Evolutionary conservation across 129 eudicot genomes (phyloP).

Genomic region (Centaurea solstitialis): DNA sequence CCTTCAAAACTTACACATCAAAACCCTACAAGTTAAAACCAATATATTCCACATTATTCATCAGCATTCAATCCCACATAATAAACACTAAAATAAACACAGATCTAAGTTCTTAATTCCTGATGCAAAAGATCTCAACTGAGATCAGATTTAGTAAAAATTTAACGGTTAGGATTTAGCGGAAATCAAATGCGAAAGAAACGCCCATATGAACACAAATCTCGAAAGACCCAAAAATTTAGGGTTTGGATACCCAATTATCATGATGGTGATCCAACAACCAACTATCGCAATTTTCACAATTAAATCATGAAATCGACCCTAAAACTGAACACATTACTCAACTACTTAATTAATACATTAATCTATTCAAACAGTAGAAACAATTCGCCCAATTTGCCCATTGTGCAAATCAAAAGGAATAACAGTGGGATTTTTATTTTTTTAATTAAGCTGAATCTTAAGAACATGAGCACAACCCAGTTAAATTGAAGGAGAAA

Average conservation of each 20-base stretch:
- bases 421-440: neutral
- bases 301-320: conserved; percentile 1
- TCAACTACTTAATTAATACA: neutral
- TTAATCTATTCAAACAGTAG: neutral
- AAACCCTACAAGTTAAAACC: conserved; percentile 25
- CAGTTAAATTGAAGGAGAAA: neutral
- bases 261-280: neutral
- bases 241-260: neutral
- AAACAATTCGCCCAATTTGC: neutral
- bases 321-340: neutral
- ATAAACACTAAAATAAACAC: neutral
- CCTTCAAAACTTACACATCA: conserved; percentile 17
- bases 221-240: conserved; percentile 6
- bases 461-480: neutral
- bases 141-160: conserved; percentile 11
- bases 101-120: conserved; percentile 23
- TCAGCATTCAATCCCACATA: neutral
- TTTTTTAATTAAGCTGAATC: neutral
- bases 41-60: neutral
- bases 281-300: neutral
- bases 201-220: conserved; percentile 12
- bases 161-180: neutral
- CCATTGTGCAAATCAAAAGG: neutral
- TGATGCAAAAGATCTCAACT: neutral
- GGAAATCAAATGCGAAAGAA: conserved; percentile 18